Base-by-base conservation (phyloP, 306 rosid genomes). In the Sicyos baderoa region DNA sequence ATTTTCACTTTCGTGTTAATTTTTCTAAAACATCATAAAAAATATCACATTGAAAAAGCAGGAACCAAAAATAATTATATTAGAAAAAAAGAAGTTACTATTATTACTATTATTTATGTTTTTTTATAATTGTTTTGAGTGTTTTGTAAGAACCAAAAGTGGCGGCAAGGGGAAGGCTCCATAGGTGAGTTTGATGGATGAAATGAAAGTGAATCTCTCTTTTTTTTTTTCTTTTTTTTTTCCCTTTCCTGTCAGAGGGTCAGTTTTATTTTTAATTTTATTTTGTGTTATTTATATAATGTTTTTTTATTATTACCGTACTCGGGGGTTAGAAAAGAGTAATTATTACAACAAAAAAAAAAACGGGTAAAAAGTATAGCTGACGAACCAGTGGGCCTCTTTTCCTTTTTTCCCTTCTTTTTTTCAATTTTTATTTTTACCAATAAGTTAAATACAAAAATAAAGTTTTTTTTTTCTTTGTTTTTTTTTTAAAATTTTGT, bases 181-280 rank as follows among this genome's bases (percentile, higher is more conserved):
- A 13, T 15, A 7, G 44, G 12, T 14, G 4, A 2, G 9, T 58
- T 15, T 27, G 64, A 27, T 12, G 35, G 35, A 42, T 64, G 70
- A 44, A 2, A 59, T n/a, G 51, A 62, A 62, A 40, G 29, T 62
- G 68, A 62, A 62, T 62, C 68, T 62, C 51, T 62, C n/a, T 18
- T 50, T 62, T n/a, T 25, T 25, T 25, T 25, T 3, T 25, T 25
- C 3, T 25, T 25, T 25, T 25, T 25, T 25, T 25, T 25, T 25
- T 25, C 3, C 4, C 40, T 35, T 61, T 16, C 12, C 50, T 11
- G 4, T 40, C 15, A 35, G 49, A 3, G 42, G 12, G 21, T 62
- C 35, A 11, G 18, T 27, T 15, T 7, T 21, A 9, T 25, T 25
- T 53, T 63, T 2, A 3, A 9, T 55, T 4, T 10, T 37, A 1